Base-by-base conservation (phyloP, 441 rosid genomes). In the Mallotus japonicus region DNA sequence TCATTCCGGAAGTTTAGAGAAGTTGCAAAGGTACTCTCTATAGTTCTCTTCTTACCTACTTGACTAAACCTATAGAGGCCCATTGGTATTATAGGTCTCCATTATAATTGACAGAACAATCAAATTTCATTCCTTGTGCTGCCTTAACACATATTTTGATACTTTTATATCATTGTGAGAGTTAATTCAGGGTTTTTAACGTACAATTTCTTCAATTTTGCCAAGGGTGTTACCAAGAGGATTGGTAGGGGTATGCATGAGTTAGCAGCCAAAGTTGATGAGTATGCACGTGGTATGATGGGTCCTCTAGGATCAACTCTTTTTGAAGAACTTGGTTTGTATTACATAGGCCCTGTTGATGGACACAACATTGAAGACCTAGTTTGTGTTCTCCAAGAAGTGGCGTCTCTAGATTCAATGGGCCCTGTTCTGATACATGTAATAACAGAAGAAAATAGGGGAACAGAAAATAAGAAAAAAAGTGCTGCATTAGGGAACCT, bases 401-500 rank as follows among this genome's bases (percentile, higher is more conserved):
- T 92, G 77, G 86, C 95, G 5, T 87, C 94, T 69, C 78, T 90
- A 75, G 90, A 88, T 81, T 85, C 97, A 8, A 87, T 83, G 92
- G 99, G 99, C 76, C 99, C 99, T 68, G 97, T 94, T 70, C 82
- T 94, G 83, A 79, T 94, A 73, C 99, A 94, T 80, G 94, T 94
- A 67, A 86, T 94, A 70, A 94, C 99, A 0, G 92, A 89, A 77
- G 97, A 86, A 82, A 85, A 80, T 79, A 80, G 59, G 62, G 82
- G 73, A 62, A 76, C 72, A 60, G 78, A 83, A 66, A n/a, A 19
- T 44, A 62, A 57, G 69, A 84, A 60, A 49, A 79, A 49, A 73
- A 67, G 44, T 69, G 83, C 77, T 67, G 76, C 73, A 40, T 63
- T 24, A 14, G 82, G 69, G 32, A 76, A 78, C 73, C 76, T 60